Conservation (phyloP, 768 basidiomycete genomes). For the Suillus plorans region DNA sequence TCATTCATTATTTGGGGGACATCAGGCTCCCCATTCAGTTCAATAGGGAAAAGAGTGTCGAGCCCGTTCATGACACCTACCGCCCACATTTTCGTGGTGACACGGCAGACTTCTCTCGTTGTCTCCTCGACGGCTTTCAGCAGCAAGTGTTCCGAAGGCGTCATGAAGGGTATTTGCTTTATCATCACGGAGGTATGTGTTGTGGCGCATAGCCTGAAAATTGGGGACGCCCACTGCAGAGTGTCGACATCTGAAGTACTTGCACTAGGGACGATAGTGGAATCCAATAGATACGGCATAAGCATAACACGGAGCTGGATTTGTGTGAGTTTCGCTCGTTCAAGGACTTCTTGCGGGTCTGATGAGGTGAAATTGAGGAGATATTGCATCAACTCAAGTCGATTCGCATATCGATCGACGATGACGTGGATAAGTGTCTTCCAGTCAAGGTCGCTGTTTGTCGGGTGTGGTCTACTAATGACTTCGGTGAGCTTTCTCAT, state of each 20-base stretch:
- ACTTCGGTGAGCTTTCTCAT: conserved; percentile 9
- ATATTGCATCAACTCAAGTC: conserved; percentile 41
- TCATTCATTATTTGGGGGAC: conserved; percentile 1
- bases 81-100: conserved; percentile 20
- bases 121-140: conserved; percentile 15
- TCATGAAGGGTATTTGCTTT: conserved; percentile 5
- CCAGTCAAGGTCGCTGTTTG: conserved; percentile 43
- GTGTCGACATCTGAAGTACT: conserved; percentile 1
- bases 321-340: conserved; percentile 9
- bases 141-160: conserved; percentile 14
- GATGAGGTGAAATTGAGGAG: conserved; percentile 28
- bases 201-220: conserved; percentile 12
- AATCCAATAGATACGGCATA: conserved; percentile 12
- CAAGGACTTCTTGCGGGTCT: conserved; percentile 13
- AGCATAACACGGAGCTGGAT: conserved; percentile 24
- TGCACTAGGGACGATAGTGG: conserved; percentile 7
- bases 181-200: conserved; percentile 11
- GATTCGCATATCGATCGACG: conserved; percentile 40
- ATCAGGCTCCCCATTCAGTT: not conserved
- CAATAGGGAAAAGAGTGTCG: not conserved
- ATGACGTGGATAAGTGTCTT: conserved; percentile 35
- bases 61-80: conserved; percentile 14
- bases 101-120: conserved; percentile 18
- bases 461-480: conserved; percentile 3
- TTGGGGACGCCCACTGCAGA: conserved; percentile 11